phyloP scores from a whole-genome alignment of 2,329 filamentous ascomycete genomes.

The Fusarium avenaceum region DNA sequence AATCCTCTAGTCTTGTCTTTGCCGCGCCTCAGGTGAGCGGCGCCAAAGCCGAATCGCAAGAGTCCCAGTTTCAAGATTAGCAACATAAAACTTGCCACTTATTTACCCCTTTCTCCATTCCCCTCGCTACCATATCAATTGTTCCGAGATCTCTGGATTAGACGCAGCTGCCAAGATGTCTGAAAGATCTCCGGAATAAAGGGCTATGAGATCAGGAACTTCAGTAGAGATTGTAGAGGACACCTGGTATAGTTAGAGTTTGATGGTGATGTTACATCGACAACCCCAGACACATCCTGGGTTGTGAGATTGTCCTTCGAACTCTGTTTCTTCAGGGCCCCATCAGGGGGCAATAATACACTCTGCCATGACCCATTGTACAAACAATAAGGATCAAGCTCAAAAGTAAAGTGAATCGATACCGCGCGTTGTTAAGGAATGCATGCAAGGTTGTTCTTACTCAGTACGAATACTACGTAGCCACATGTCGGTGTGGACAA shows the following conservation, averaged over 20 bases:
- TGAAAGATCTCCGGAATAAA: neutral
- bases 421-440: neutral
- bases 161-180: slow-evolving; percentile 9
- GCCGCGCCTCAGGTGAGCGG: neutral
- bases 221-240: neutral
- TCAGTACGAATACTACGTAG: neutral
- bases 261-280: neutral
- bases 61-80: neutral
- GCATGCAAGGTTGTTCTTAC: neutral
- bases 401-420: slow-evolving; percentile 1
- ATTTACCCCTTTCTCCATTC: slow-evolving; percentile 1
- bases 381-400: no score
- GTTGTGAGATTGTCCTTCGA: slow-evolving; percentile 1
- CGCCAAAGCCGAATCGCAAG: neutral
- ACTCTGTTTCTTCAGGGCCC: slow-evolving; percentile 10
- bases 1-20: neutral
- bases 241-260: slow-evolving; percentile 4
- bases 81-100: neutral
- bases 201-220: neutral
- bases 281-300: slow-evolving; percentile 15
- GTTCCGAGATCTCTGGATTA: neutral
- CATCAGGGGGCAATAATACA: neutral
- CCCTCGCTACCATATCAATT: neutral
- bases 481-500: slow-evolving; percentile 6
- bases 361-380: neutral